phyloP scores from a whole-genome alignment of 106 monocot genomes.

The Dendrobium huoshanense region DNA sequence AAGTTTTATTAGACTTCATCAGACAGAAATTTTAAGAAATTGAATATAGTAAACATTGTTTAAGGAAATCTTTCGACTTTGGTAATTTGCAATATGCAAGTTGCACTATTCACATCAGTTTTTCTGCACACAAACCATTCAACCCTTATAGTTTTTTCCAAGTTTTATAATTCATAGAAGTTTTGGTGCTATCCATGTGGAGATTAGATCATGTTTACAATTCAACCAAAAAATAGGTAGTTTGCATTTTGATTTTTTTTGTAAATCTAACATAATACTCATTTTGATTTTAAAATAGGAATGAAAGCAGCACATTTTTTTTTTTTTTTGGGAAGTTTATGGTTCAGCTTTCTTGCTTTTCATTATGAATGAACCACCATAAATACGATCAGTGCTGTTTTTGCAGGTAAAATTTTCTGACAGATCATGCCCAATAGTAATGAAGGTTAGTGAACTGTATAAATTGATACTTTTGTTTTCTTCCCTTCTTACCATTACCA shows the following conservation, averaged over 20 bases:
- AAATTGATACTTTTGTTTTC: not conserved
- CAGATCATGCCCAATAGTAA: slow-evolving; percentile 42
- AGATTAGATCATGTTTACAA: not conserved
- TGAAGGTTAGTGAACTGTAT: slow-evolving; percentile 49
- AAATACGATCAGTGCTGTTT: not conserved
- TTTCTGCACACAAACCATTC: not conserved
- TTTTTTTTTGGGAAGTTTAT: not conserved
- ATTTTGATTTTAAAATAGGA: not conserved
- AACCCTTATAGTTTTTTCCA: not conserved
- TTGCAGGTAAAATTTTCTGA: slow-evolving; percentile 39
- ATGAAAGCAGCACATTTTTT: no score
- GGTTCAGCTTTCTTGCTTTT: not conserved
- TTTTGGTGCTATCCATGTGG: not conserved
- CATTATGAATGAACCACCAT: slow-evolving; percentile 4
- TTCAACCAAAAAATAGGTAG: not conserved
- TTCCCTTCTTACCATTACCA: not conserved
- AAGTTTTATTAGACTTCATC: not conserved
- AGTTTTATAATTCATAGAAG: not conserved
- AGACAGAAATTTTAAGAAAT: not conserved
- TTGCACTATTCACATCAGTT: not conserved
- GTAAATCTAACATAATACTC: not conserved
- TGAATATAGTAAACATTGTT: not conserved
- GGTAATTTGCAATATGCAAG: not conserved
- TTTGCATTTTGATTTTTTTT: not conserved
- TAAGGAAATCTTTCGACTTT: no score